Conservation (phyloP, 352 stramenopile genomes). For the Globisporangium cederbergense region DNA sequence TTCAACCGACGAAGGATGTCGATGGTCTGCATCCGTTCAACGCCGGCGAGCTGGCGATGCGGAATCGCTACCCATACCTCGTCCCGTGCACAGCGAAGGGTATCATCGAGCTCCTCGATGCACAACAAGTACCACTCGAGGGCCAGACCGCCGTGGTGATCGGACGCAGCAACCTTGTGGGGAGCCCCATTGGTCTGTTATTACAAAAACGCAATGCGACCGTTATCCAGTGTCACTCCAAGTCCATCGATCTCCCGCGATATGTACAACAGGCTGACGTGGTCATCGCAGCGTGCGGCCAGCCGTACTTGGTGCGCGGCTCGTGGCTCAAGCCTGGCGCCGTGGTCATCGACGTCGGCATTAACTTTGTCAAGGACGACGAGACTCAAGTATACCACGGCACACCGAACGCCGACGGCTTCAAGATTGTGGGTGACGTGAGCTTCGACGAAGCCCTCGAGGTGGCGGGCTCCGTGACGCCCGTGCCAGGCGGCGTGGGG, state of each 20-base stretch:
- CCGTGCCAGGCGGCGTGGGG: slow-evolving; percentile 97
- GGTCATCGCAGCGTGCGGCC: slow-evolving; percentile 95
- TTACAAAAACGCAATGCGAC: slow-evolving; percentile 96
- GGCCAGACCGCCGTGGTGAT: slow-evolving; percentile 97
- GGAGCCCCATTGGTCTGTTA: slow-evolving; percentile 94
- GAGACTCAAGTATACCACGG: slow-evolving; percentile 44
- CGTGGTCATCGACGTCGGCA: slow-evolving; percentile 98
- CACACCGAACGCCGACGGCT: slow-evolving; percentile 72
- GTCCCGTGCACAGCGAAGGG: slow-evolving; percentile 98
- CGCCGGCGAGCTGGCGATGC: slow-evolving; percentile 90
- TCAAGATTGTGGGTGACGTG: slow-evolving; percentile 98
- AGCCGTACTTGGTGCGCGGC: slow-evolving; percentile 92
- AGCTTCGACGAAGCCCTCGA: slow-evolving; percentile 82
- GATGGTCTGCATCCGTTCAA: slow-evolving; percentile 98
- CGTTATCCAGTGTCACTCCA: slow-evolving; percentile 97
- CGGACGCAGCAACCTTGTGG: slow-evolving; percentile 97
- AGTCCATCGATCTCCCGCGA: slow-evolving; percentile 85
- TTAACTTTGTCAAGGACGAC: slow-evolving; percentile 94
- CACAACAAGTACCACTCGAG: slow-evolving; percentile 77
- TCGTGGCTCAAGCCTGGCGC: slow-evolving; percentile 97
- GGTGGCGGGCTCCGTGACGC: slow-evolving; percentile 92
- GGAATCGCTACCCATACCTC: slow-evolving; percentile 80
- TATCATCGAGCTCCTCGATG: slow-evolving; percentile 95
- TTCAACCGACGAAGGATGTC: slow-evolving; percentile 96
- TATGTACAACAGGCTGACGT: slow-evolving; percentile 95